Percentiles rank a stretch among this genome's conserved stretches.
These are phyloP conservation scores for Carnegiea gigantea DNA, from an alignment of 179 eudicot species.

Conservation along the genomic window DNA sequence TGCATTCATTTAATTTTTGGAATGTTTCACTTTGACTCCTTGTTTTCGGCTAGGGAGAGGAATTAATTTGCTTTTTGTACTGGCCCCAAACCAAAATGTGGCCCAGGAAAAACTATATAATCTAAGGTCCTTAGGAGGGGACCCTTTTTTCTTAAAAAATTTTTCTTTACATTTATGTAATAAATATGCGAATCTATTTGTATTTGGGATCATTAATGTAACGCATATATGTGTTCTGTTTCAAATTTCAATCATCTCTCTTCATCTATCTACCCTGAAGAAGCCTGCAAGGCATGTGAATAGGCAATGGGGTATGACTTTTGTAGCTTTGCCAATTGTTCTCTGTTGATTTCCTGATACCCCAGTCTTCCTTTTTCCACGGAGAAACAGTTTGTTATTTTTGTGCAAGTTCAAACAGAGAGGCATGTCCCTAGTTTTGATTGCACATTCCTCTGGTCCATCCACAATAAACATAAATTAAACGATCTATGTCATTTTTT, in stretches of 20 bases:
- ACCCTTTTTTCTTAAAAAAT: constrained; percentile 14
- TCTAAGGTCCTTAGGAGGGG: constrained; percentile 20
- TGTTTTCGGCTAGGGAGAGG: constrained; percentile 8
- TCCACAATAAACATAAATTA: not conserved
- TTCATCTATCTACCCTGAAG: constrained; percentile 3
- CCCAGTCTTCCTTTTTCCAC: not conserved
- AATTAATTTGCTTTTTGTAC: not conserved
- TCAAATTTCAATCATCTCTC: not conserved
- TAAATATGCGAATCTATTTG: constrained; percentile 32
- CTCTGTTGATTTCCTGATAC: constrained; percentile 17
- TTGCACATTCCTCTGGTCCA: not conserved
- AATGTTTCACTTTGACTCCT: constrained; percentile 31
- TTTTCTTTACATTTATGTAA: not conserved
- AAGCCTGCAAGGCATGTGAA: constrained; percentile 51
- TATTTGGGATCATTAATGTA: constrained; percentile 34
- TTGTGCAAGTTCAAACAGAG: not conserved
- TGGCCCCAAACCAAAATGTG: constrained; percentile 7
- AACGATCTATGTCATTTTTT: too few species aligned
- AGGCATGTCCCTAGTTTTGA: not conserved
- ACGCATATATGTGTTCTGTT: constrained; percentile 22
- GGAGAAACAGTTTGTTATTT: not conserved
- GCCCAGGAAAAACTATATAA: constrained; percentile 1
- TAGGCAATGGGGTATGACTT: constrained; percentile 32
- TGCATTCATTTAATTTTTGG: constrained; percentile 32
- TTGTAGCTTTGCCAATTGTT: constrained; percentile 60